These are phyloP conservation scores for Penicillium sp. DNA, from an alignment of 2,329 filamentous ascomycete genomes.

Conservation along the genomic window DNA sequence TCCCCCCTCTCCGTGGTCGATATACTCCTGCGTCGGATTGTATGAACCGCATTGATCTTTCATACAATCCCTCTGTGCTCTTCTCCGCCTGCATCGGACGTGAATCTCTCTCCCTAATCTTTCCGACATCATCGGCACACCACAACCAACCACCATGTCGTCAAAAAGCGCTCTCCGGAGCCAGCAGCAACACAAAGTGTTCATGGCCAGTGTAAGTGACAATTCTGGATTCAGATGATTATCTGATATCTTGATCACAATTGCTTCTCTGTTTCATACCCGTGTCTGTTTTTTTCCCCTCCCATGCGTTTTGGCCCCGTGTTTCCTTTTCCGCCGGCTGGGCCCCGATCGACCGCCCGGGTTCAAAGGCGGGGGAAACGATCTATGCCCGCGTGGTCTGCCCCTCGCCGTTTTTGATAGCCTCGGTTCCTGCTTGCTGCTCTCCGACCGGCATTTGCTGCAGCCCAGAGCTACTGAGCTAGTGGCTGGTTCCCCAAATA, in stretches of 20 bases:
- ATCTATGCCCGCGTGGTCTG: neutral
- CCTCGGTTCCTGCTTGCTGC: neutral
- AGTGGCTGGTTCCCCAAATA: neutral
- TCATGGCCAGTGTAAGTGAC: conserved; percentile 21
- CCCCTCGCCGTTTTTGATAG: neutral
- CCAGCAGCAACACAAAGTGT: conserved; percentile 20
- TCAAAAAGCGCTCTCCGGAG: conserved; percentile 15
- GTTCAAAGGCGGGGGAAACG: conserved; percentile 4
- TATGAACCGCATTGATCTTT: conserved; percentile 8
- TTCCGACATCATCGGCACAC: conserved; percentile 12
- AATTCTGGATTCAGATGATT: neutral
- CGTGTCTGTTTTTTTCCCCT: neutral
- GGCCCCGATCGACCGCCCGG: conserved; percentile 3
- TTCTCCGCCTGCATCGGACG: conserved; percentile 11
- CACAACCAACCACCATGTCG: conserved; percentile 13
- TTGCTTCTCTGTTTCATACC: neutral
- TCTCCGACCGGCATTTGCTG: neutral
- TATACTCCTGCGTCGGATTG: neutral
- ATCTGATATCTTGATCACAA: neutral
- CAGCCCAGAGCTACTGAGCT: neutral
- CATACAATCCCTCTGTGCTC: neutral
- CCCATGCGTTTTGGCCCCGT: no score
- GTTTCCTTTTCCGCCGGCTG: neutral
- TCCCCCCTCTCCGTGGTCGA: neutral
- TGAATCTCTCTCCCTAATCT: conserved; percentile 15